Evolutionary conservation across 305 asterid species (phyloP).

Genomic region (Coffea humblotiana): DNA sequence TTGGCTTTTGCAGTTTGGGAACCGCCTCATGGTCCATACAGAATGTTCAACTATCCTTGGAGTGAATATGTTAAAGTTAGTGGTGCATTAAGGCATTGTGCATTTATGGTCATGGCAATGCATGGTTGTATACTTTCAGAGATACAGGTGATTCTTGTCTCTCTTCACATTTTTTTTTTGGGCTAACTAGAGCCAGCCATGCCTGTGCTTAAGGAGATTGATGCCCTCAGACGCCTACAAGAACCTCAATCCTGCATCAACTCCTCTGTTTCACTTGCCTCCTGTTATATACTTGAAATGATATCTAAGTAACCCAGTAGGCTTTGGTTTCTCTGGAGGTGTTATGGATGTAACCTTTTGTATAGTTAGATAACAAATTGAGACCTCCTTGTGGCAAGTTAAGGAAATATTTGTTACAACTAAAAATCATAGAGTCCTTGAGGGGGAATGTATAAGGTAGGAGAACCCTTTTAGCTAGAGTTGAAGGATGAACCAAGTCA

Average conservation of each 20-base stretch:
- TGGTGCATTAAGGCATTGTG: conserved; percentile 90
- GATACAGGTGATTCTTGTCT: conserved; percentile 62
- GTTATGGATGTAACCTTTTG: not conserved
- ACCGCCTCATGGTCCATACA: conserved; percentile 96
- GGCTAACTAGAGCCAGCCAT: not conserved
- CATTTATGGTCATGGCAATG: conserved; percentile 98
- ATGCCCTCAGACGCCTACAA: not conserved
- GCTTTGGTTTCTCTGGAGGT: not conserved
- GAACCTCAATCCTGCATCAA: not conserved
- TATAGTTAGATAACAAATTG: not conserved
- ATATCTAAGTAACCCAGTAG: not conserved
- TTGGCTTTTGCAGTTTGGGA: conserved; percentile 88
- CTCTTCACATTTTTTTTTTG: not conserved
- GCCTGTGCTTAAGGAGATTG: not conserved
- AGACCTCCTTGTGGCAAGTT: not conserved
- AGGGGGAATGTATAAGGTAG: not conserved
- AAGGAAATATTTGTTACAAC: not conserved
- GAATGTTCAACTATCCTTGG: conserved; percentile 83
- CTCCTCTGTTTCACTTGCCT: not conserved
- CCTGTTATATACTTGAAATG: not conserved
- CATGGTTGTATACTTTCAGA: conserved; percentile 94
- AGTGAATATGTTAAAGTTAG: conserved; percentile 77
- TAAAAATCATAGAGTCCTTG: not conserved
- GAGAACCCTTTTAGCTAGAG: not conserved
- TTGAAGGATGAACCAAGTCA: too few relatives aligned